Evolutionary conservation across 306 rosid species (phyloP).

Genomic region (Rosa chinensis): DNA sequence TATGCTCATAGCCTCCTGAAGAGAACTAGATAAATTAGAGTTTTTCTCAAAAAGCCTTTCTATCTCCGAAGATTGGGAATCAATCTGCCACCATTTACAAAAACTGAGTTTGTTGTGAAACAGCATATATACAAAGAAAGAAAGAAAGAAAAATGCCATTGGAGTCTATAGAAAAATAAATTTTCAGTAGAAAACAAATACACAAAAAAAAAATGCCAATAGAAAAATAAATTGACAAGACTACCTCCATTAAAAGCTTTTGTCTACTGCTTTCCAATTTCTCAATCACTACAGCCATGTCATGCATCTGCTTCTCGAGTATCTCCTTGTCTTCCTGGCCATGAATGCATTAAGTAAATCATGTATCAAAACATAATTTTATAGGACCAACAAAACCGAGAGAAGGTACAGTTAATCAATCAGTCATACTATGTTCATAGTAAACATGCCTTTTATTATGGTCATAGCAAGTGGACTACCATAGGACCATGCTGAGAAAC

Average conservation of each 20-base stretch:
- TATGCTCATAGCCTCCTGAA: slow-evolving; percentile 56
- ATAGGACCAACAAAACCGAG: slow-evolving; percentile 9
- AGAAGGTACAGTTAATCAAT: not conserved
- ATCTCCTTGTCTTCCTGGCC: slow-evolving; percentile 78
- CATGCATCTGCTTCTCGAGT: slow-evolving; percentile 88
- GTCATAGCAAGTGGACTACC: too few relatives aligned
- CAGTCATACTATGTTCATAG: not conserved
- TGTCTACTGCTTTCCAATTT: slow-evolving; percentile 92
- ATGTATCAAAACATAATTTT: slow-evolving; percentile 15
- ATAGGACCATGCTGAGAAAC: not conserved
- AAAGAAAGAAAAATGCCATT: slow-evolving; percentile 5
- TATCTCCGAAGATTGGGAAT: slow-evolving; percentile 86
- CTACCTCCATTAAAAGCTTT: slow-evolving; percentile 85
- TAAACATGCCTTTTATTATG: too few relatives aligned
- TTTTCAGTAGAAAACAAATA: not conserved
- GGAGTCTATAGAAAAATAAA: not conserved
- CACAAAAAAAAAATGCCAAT: not conserved
- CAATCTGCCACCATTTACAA: slow-evolving; percentile 58
- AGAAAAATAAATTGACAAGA: slow-evolving; percentile 9
- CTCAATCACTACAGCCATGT: slow-evolving; percentile 89
- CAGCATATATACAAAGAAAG: slow-evolving; percentile 24
- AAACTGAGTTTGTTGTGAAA: slow-evolving; percentile 24
- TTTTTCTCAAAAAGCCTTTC: slow-evolving; percentile 96
- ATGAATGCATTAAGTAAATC: slow-evolving; percentile 5
- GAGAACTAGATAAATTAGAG: slow-evolving; percentile 61